Evolutionary conservation across 83 land plant genomes (phyloP), one percentile per base, ranked within the genome.

Genomic region (Isoetes engelmannii): DNA sequence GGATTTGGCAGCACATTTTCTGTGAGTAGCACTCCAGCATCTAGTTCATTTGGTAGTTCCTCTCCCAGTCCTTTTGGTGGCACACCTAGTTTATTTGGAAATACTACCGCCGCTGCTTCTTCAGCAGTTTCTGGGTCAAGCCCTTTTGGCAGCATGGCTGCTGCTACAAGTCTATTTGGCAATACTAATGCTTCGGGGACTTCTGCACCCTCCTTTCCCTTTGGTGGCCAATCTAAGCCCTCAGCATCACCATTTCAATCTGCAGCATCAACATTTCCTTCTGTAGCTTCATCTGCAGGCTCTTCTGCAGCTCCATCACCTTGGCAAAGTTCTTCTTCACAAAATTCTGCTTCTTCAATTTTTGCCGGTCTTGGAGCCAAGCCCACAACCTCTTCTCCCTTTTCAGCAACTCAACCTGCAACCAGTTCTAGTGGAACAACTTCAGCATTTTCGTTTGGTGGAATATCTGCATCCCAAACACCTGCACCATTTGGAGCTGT

Each of bases 11-110:
- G 75, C 72, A 55, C 75, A 5, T 20, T 46, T 12, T 13, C 20
- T 60, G 50, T 68, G n/a, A 65, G 70, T 13, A 21, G 63, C 28
- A n/a, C 70, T 13, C 43, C 75, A 42, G 77, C 66, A 9, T 59
- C 67, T 0, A 65, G 75, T 21, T 55, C 70, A 59, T 68, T 68
- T 51, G 70, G 70, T 13, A 21, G 63, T 19, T 15, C 70, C 12
- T 28, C 75, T 48, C 73, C 66, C 13, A 47, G 61, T 0, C 72
- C 72, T 6, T 73, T 73, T 51, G 78, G 78, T 55, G 69, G 74
- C 64, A 63, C 18, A 46, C 43, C 37, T 28, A 28, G 37, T 28
- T 28, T 28, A 2, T 28, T 28, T 28, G 37, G 37, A 28, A 28
- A 28, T 28, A 28, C 37, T 28, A 28, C 37, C 2, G 37, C 37